Percentiles rank a stretch among this genome's conserved stretches.
These are phyloP conservation scores for Thymus quinquecostatus DNA, from an alignment of 257 asterid genomes.

Conservation along the genomic window DNA sequence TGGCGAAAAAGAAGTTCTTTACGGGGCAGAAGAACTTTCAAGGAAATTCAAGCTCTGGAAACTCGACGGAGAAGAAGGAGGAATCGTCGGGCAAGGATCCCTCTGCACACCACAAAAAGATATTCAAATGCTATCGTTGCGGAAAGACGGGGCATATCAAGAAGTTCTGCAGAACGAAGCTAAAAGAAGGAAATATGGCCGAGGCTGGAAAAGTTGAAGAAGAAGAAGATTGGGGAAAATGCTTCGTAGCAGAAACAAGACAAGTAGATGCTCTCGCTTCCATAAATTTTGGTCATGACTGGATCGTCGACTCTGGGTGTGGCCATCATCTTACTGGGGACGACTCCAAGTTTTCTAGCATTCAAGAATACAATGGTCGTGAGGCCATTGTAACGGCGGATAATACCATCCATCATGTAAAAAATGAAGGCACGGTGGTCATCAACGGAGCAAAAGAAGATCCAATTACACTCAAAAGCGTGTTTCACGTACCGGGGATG, in stretches of 20 bases:
- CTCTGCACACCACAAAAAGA: neutral
- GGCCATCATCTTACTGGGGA: neutral
- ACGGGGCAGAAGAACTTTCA: too few species aligned
- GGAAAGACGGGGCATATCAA: slow-evolving; percentile 6
- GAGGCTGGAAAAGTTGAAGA: neutral
- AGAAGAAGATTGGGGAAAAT: neutral
- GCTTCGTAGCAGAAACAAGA: neutral
- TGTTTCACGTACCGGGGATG: neutral
- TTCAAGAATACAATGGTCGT: neutral
- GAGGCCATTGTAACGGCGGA: neutral
- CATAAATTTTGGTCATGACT: neutral
- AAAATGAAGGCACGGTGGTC: neutral
- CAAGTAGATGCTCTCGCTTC: neutral
- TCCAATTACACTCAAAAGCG: neutral
- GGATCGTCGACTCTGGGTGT: neutral
- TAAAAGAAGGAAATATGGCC: neutral
- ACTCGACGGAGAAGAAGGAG: neutral
- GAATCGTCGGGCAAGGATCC: neutral
- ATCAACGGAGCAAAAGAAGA: neutral
- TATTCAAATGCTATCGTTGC: slow-evolving; percentile 21
- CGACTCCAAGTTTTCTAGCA: neutral
- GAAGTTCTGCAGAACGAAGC: neutral
- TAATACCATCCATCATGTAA: neutral
- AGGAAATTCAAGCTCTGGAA: too few species aligned
- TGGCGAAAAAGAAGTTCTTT: neutral